Percentiles rank a stretch among this genome's conserved stretches.
Evolutionary conservation across 108 stramenopile species (phyloP).

Genomic region (Cyclotella baltica): DNA sequence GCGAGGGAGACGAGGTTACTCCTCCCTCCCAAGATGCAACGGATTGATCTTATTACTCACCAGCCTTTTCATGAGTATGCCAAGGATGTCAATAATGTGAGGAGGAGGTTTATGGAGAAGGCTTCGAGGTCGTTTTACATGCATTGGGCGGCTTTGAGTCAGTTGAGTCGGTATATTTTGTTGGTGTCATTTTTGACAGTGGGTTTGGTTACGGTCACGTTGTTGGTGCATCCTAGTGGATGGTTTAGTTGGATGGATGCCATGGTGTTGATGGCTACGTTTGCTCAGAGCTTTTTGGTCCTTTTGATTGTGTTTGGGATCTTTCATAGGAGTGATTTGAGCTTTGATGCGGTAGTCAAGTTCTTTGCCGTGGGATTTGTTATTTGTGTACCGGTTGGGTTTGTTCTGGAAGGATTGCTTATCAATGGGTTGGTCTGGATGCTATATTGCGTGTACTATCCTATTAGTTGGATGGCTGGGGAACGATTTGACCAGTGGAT

Average conservation of each 20-base stretch:
- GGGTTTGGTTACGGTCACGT: slow-evolving; percentile 52
- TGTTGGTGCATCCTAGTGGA: slow-evolving; percentile 70
- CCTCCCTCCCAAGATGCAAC: slow-evolving; percentile 79
- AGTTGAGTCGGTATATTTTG: slow-evolving; percentile 77
- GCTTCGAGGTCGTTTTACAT: slow-evolving; percentile 64
- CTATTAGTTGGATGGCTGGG: slow-evolving; percentile 48
- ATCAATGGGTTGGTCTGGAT: slow-evolving; percentile 61
- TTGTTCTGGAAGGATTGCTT: slow-evolving; percentile 77
- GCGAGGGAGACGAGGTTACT: slow-evolving; percentile 82
- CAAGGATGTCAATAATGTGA: slow-evolving; percentile 76
- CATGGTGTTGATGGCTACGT: slow-evolving; percentile 76
- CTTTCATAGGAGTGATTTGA: slow-evolving; percentile 87
- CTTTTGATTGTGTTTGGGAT: slow-evolving; percentile 84
- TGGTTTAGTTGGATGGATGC: slow-evolving; percentile 81
- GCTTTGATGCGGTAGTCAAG: slow-evolving; percentile 88
- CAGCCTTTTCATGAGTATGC: slow-evolving; percentile 90
- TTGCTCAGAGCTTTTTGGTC: slow-evolving; percentile 79
- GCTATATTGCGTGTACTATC: slow-evolving; percentile 54
- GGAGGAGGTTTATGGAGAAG: slow-evolving; percentile 73
- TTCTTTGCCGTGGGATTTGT: slow-evolving; percentile 88
- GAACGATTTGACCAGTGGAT: slow-evolving; percentile 66
- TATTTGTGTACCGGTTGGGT: slow-evolving; percentile 78
- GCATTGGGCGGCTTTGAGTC: slow-evolving; percentile 78
- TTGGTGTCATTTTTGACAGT: slow-evolving; percentile 49
- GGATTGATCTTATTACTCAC: slow-evolving; percentile 85